These are phyloP conservation scores for Dioscorea cayenensis DNA, from an alignment of 116 monocot species.

Conservation along the genomic window DNA sequence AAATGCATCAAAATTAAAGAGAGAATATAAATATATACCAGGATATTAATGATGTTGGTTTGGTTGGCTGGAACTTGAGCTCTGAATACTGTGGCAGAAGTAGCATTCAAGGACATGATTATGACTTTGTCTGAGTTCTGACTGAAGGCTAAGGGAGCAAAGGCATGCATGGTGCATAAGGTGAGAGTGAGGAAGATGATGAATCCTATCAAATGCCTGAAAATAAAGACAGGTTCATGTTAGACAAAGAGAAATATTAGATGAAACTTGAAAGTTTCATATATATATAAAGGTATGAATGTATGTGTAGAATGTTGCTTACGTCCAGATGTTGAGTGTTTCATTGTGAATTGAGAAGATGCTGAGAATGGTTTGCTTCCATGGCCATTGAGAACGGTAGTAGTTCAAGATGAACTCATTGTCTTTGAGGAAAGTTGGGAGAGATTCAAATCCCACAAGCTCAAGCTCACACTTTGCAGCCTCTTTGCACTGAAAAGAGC, in stretches of 20 bases:
- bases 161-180: background rate
- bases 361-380: slow-evolving; percentile 12
- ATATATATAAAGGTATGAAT: too few relatives aligned
- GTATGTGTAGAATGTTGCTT: background rate
- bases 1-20: too few relatives aligned
- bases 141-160: background rate
- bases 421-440: slow-evolving; percentile 12
- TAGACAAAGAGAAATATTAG: background rate
- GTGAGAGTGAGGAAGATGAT: slow-evolving; percentile 14
- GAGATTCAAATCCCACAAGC: slow-evolving; percentile 3
- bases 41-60: too few relatives aligned
- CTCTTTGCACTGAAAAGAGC: too few relatives aligned
- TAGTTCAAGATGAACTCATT: slow-evolving; percentile 13
- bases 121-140: too few relatives aligned
- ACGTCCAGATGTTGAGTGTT: slow-evolving; percentile 21
- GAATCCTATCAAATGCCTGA: slow-evolving; percentile 20
- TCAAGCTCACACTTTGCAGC: slow-evolving; percentile 1
- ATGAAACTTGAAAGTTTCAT: too few relatives aligned
- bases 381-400: slow-evolving; percentile 14
- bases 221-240: background rate
- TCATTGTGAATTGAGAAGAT: slow-evolving; percentile 23
- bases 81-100: too few relatives aligned
- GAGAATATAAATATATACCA: too few relatives aligned
- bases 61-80: too few relatives aligned
- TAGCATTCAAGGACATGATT: too few relatives aligned